Evolutionary conservation across 176 grass and related monocot species (phyloP).

Genomic region (Elymus sibiricus): DNA sequence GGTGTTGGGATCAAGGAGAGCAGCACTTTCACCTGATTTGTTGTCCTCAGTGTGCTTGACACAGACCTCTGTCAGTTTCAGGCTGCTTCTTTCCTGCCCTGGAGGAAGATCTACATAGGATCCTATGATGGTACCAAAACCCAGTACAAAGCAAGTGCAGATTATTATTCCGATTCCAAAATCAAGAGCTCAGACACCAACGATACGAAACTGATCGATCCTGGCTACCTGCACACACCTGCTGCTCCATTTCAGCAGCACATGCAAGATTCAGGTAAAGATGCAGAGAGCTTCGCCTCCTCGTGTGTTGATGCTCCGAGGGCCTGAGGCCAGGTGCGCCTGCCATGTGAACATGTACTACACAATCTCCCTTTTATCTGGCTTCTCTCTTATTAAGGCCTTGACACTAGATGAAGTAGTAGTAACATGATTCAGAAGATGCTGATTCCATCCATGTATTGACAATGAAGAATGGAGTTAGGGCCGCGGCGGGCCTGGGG

Average conservation of each 20-base stretch:
- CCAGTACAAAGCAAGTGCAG: neutral
- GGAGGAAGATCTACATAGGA: neutral
- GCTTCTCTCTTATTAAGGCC: neutral
- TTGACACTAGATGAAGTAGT: neutral
- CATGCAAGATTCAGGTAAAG: slow-evolving; percentile 21
- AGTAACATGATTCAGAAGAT: slow-evolving; percentile 20
- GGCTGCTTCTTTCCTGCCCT: neutral
- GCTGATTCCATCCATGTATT: neutral
- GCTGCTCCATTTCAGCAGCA: neutral
- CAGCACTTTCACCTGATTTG: neutral
- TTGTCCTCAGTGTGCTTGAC: neutral
- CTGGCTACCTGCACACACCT: neutral
- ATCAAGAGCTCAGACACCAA: neutral
- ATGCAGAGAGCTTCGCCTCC: neutral
- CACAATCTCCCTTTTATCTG: slow-evolving; percentile 19
- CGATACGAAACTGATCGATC: neutral
- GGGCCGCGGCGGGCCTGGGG: neutral
- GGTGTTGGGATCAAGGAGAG: neutral
- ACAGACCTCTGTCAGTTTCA: slow-evolving; percentile 18
- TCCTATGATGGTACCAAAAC: neutral
- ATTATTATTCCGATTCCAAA: neutral
- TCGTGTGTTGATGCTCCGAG: slow-evolving; percentile 25
- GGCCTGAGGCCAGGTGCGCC: slow-evolving; percentile 13
- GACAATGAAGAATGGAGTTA: neutral
- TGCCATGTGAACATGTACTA: slow-evolving; percentile 42